phyloP scores from a whole-genome alignment of 2,329 filamentous ascomycete species.

The Penicillium sp. region DNA sequence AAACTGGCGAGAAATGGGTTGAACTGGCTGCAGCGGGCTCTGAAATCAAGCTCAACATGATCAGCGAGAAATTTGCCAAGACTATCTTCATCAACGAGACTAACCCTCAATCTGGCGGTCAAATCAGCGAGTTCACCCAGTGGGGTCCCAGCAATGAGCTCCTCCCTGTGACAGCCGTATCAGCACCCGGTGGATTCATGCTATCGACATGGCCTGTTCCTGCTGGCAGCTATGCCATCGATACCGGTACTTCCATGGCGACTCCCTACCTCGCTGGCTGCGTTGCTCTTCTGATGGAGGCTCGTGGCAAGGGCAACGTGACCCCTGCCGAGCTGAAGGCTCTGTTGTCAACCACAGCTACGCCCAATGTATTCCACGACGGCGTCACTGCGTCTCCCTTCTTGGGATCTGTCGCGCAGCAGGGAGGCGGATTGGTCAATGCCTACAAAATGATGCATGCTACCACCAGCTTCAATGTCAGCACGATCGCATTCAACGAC shows the following conservation, averaged over 20 bases:
- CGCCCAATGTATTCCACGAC: slow-evolving; percentile 31
- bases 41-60: slow-evolving; percentile 18
- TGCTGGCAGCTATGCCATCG: slow-evolving; percentile 51
- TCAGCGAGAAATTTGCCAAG: slow-evolving; percentile 5
- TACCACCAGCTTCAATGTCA: slow-evolving; percentile 55
- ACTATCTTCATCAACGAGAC: slow-evolving; percentile 14
- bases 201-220: slow-evolving; percentile 58
- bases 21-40: slow-evolving; percentile 11
- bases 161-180: slow-evolving; percentile 5
- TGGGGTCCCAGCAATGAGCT: slow-evolving; percentile 24
- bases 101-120: slow-evolving; percentile 20
- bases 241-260: slow-evolving; percentile 63
- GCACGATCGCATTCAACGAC: slow-evolving; percentile 66
- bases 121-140: slow-evolving; percentile 18
- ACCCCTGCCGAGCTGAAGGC: slow-evolving; percentile 27
- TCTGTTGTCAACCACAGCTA: slow-evolving; percentile 25
- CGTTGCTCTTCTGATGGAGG: slow-evolving; percentile 32
- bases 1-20: slow-evolving; percentile 16
- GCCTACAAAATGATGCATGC: slow-evolving; percentile 61
- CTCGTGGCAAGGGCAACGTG: slow-evolving; percentile 26
- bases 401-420: slow-evolving; percentile 57
- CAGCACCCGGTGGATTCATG: slow-evolving; percentile 40
- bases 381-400: slow-evolving; percentile 28
- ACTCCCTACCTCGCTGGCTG: slow-evolving; percentile 58
- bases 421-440: slow-evolving; percentile 63